Evolutionary conservation across 169 alveolate species (phyloP).

Genomic region (Plasmodium malariae): DNA sequence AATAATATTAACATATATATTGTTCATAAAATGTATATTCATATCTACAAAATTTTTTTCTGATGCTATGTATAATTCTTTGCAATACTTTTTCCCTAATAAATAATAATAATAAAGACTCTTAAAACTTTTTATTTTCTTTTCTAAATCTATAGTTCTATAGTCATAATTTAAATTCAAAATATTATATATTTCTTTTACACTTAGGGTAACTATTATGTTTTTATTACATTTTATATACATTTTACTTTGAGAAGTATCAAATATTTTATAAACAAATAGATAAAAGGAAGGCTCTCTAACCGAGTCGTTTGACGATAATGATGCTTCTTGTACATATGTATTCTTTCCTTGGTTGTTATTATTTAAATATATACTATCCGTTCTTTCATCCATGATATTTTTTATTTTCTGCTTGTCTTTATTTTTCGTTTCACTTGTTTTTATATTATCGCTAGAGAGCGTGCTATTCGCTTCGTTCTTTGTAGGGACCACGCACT

Average conservation of each 20-base stretch:
- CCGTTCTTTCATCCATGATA: background rate
- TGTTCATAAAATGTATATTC: slow-evolving; percentile 23
- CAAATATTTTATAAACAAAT: slow-evolving; percentile 35
- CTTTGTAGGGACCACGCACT: background rate
- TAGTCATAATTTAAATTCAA: slow-evolving; percentile 27
- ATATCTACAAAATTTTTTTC: slow-evolving; percentile 52
- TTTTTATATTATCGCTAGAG: background rate
- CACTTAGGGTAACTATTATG: slow-evolving; percentile 30
- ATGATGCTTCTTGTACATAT: background rate
- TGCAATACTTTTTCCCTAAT: slow-evolving; percentile 61
- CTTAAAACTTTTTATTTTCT: slow-evolving; percentile 37
- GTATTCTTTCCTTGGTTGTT: background rate
- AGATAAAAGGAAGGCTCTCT: slow-evolving; percentile 9
- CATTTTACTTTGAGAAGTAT: slow-evolving; percentile 53
- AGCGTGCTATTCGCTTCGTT: background rate
- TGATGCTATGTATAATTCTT: slow-evolving; percentile 54
- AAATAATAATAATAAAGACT: slow-evolving; percentile 45
- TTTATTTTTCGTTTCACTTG: background rate
- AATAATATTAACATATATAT: slow-evolving; percentile 27
- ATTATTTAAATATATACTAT: background rate
- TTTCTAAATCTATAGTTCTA: slow-evolving; percentile 43
- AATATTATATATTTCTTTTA: slow-evolving; percentile 44
- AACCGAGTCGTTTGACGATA: no score
- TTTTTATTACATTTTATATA: slow-evolving; percentile 25
- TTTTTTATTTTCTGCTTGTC: background rate